Base-by-base conservation (phyloP, 108 stramenopile genomes). In the Mediolabrus comicus region DNA sequence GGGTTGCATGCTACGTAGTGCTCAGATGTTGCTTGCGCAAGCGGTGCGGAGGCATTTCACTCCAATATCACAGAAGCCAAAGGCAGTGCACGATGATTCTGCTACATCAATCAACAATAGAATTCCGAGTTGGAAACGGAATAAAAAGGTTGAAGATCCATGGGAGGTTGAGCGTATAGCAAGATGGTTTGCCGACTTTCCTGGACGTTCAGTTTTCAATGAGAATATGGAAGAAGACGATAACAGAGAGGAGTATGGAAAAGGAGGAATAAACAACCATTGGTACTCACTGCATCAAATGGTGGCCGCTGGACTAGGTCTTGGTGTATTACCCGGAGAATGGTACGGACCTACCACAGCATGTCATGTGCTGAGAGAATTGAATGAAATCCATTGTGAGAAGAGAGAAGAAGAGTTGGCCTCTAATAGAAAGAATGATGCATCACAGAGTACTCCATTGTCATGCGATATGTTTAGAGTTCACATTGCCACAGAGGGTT, bases 1-100 rank as follows among this genome's bases (percentile, higher is more conserved):
- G 98, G 98, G 98, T 12, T 99, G 98, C 76, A 99, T 99, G 98
- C 79, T 98, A 31, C 92, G 98, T 34, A 84, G 87, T 32, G 97
- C 98, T 1, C 97, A 98, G 70, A 99, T 99, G 98, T 74, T 99
- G 69, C 68, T 99, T 64, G 88, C 80, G 7, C 90, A 97, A 52
- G 86, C 87, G 0, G 67, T 97, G 24, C 57, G 91, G 59, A 53
- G 92, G 28, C 90, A 95, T 69, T 92, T 75, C 74, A 79, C 83
- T 52, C 73, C 70, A 25, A 27, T n/a, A 19, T 32, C 31, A 32
- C 58, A 30, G n/a, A 7, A 30, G 26, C 22, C 49, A 3, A 5
- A 25, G 27, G 11, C 24, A 25, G 5, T 19, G 22, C 22, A 49
- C n/a, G n/a, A n/a, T n/a, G n/a, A n/a, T 49, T 4, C 22, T 8